phyloP scores from a whole-genome alignment of 306 rosid species.

The Vigna nakashimae region DNA sequence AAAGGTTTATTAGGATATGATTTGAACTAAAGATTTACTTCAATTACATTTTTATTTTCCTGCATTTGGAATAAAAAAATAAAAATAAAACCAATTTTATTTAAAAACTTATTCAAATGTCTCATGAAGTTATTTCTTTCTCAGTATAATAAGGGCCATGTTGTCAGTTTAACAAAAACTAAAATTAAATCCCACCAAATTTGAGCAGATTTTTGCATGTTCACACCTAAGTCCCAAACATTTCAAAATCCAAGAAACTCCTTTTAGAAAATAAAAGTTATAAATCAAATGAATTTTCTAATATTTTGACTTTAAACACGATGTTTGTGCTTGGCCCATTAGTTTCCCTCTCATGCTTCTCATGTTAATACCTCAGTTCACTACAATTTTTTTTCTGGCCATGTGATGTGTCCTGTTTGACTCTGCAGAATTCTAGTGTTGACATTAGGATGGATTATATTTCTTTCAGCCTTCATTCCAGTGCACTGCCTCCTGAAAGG shows the following conservation, averaged over 20 bases:
- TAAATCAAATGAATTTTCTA: slow-evolving; percentile 6
- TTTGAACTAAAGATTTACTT: background rate
- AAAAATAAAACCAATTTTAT: slow-evolving; percentile 10
- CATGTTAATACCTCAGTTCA: background rate
- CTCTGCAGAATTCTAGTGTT: slow-evolving; percentile 70
- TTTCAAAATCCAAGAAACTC: slow-evolving; percentile 13
- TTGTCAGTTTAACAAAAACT: background rate
- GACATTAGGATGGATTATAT: slow-evolving; percentile 82
- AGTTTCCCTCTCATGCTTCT: slow-evolving; percentile 21
- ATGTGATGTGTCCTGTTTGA: background rate
- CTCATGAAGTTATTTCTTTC: slow-evolving; percentile 1
- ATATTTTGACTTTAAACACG: background rate
- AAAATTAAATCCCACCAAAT: slow-evolving; percentile 6
- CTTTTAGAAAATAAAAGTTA: background rate
- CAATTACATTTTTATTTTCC: background rate
- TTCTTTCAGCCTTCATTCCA: slow-evolving; percentile 75
- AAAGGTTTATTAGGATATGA: background rate
- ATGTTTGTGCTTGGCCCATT: background rate
- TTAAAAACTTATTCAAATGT: background rate
- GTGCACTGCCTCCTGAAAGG: slow-evolving; percentile 70
- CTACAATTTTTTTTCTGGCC: slow-evolving; percentile 24
- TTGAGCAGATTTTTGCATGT: slow-evolving; percentile 20
- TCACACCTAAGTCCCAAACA: background rate
- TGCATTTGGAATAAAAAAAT: slow-evolving; percentile 7
- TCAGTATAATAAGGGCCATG: background rate